Evolutionary conservation across 345 rosid species (phyloP), one percentile per base, ranked within the genome.

Genomic region (Raphanus sativus): DNA sequence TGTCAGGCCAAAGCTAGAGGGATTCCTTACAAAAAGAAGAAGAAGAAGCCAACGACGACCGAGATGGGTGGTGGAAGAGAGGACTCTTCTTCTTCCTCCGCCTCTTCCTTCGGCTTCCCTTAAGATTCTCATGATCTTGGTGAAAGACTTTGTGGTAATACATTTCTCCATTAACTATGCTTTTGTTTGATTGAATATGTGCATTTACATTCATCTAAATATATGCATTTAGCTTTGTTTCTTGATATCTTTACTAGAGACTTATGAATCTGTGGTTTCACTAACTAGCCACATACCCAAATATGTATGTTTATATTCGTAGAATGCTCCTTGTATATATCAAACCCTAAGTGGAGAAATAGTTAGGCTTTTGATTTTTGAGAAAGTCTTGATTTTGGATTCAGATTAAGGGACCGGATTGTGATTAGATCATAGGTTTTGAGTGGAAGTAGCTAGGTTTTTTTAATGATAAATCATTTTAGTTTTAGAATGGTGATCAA

Each of bases 1-100:
- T 87, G 83, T 75, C 97, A 92, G 71, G 90, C 96, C 8, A 92
- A 88, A 75, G 97, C 97, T 0, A 87, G 97, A 74, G 97, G 97
- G 25, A 90, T 89, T 75, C 92, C 90, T 1, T 87, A 87, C 76
- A 90, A 87, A 85, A 92, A 92, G 92, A 92, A 92, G 67, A 92
- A 86, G 33, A 86, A 87, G 76, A 79, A 73, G 69, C 81, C 73
- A 32, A 78, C 77, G 36, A 40, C 48, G 1, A 17, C 25, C 28
- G 73, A 71, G 65, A 66, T 66, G 62, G 16, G 62, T 65, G 77
- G 73, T 78, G 81, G 81, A 65, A 71, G 81, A 77, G 77, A 77
- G 7, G 77, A 73, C 64, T 78, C 73, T 78, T 67, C 81, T 78
- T 72, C 81, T 33, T 67, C 77, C 26, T 78, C 81, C 26, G 33